Conservation (phyloP, 2,329 filamentous ascomycete species). For the Trichoderma sp. region DNA sequence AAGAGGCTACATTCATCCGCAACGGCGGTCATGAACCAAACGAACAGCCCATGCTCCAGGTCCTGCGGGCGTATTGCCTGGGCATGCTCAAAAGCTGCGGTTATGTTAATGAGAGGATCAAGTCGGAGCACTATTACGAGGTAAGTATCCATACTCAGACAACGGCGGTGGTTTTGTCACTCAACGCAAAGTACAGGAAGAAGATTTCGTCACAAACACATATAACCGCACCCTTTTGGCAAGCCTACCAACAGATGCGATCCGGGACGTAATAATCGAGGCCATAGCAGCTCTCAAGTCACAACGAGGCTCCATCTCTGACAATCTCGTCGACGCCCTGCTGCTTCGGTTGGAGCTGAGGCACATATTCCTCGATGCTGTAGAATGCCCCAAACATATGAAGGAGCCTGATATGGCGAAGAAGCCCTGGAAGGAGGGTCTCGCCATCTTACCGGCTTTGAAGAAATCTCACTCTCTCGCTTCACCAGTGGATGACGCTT, state of each 20-base stretch:
- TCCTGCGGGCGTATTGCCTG: constrained; percentile 82
- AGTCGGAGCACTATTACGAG: constrained; percentile 87
- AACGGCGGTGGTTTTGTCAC: background rate
- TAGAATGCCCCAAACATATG: constrained; percentile 47
- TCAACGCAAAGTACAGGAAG: constrained; percentile 58
- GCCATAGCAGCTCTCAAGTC: constrained; percentile 52
- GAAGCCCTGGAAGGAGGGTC: constrained; percentile 51
- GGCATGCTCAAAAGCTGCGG: constrained; percentile 80
- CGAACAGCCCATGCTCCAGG: constrained; percentile 50
- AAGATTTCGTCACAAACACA: constrained; percentile 92
- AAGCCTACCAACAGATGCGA: constrained; percentile 54
- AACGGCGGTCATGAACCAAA: constrained; percentile 30
- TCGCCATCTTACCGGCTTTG: constrained; percentile 52
- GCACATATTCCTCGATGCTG: constrained; percentile 56
- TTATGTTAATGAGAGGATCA: constrained; percentile 73
- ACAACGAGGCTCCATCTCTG: constrained; percentile 37
- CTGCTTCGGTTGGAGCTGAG: constrained; percentile 64
- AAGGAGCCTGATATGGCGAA: constrained; percentile 46
- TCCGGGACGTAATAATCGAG: constrained; percentile 53
- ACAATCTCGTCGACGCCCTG: constrained; percentile 54
- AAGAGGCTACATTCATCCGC: constrained; percentile 62
- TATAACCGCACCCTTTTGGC: constrained; percentile 78
- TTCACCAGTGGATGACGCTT: constrained; percentile 68
- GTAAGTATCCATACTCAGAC: constrained; percentile 40
- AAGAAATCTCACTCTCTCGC: constrained; percentile 60